Conservation (phyloP, 164 flowering plant species). For the Stephania japonica region DNA sequence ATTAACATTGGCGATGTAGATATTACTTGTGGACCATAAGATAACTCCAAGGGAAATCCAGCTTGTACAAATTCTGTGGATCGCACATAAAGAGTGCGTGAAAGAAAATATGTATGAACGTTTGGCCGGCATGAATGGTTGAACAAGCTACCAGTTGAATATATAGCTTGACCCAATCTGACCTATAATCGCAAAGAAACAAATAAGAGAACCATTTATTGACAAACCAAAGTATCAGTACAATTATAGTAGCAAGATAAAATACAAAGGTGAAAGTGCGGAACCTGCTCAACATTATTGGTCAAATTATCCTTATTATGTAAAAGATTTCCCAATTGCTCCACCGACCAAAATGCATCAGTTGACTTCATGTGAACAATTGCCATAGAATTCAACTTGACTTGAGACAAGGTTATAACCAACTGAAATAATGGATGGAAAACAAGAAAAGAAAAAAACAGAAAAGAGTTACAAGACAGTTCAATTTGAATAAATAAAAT, state of each 20-base stretch:
- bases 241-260: not conserved
- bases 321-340: slow-evolving; percentile 20
- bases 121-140: slow-evolving; percentile 94
- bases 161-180: slow-evolving; percentile 86
- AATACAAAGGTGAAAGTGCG: not conserved
- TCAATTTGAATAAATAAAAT: not conserved
- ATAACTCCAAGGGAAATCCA: slow-evolving; percentile 64
- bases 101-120: slow-evolving; percentile 72
- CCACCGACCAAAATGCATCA: slow-evolving; percentile 23
- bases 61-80: slow-evolving; percentile 53
- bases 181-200: slow-evolving; percentile 37
- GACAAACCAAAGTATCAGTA: not conserved
- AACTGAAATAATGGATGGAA: slow-evolving; percentile 35
- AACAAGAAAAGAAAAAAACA: slow-evolving; percentile 9
- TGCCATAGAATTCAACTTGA: slow-evolving; percentile 79
- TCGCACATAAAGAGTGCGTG: slow-evolving; percentile 64
- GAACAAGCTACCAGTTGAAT: slow-evolving; percentile 67
- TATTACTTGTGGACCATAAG: slow-evolving; percentile 92
- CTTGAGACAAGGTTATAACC: slow-evolving; percentile 59
- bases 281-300: slow-evolving; percentile 66
- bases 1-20: not conserved
- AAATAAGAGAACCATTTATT: not conserved
- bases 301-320: slow-evolving; percentile 26
- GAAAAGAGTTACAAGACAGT: not conserved
- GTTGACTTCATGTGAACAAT: slow-evolving; percentile 57